Conservation (phyloP, 2,329 filamentous ascomycete genomes). For the Pyricularia sp. region DNA sequence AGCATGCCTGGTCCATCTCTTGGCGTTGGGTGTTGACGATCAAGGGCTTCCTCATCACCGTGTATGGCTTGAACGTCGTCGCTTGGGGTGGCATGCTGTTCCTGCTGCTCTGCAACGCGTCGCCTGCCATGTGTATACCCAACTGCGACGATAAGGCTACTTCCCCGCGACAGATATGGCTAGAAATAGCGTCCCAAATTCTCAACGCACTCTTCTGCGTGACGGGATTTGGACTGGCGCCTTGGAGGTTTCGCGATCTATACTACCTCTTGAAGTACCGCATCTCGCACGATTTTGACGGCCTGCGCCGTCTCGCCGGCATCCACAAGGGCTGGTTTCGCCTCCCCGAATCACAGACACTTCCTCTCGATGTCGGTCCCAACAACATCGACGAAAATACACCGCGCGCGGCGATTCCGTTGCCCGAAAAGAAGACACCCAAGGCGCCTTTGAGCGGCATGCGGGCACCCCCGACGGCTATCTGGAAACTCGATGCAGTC, state of each 20-base stretch:
- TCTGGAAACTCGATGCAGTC: conserved; percentile 70
- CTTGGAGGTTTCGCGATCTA: conserved; percentile 72
- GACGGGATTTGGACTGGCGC: conserved; percentile 70
- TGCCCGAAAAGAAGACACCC: conserved; percentile 49
- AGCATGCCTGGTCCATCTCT: conserved; percentile 45
- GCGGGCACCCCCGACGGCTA: conserved; percentile 50
- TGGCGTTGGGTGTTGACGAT: conserved; percentile 65
- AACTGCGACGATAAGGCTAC: conserved; percentile 54
- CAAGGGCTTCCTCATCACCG: conserved; percentile 59
- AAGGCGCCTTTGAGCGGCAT: conserved; percentile 57
- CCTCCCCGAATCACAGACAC: conserved; percentile 48
- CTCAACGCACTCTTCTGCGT: conserved; percentile 77
- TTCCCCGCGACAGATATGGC: conserved; percentile 68
- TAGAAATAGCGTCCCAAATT: conserved; percentile 76
- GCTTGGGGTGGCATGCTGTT: conserved; percentile 91
- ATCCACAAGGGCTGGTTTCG: conserved; percentile 68
- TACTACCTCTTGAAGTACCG: conserved; percentile 60
- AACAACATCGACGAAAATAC: conserved; percentile 29
- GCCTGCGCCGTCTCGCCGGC: conserved; percentile 56
- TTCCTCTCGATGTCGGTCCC: conserved; percentile 41
- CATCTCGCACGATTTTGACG: conserved; percentile 34
- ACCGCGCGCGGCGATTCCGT: conserved; percentile 39
- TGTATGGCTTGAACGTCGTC: conserved; percentile 73
- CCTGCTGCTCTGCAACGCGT: conserved; percentile 63
- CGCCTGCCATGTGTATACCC: conserved; percentile 59